Conservation (phyloP, 1,284 basidiomycete genomes). For the Tylopilus sp. region DNA sequence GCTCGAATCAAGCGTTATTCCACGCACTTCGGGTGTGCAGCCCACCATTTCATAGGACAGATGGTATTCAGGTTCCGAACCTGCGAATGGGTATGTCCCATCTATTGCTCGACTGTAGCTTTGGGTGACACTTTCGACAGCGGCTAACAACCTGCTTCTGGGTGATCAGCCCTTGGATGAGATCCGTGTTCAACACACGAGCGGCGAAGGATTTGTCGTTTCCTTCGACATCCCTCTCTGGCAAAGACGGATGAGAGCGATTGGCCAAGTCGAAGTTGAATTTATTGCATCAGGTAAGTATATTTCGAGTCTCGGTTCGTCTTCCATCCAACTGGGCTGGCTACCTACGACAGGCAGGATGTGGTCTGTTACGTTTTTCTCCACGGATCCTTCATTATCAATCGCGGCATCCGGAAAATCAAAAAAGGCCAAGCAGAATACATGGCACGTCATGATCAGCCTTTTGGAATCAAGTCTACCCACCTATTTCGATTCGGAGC, state of each 20-base stretch:
- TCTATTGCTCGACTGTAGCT: slow-evolving; percentile 34
- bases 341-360: slow-evolving; percentile 37
- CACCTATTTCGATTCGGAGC: slow-evolving; percentile 19
- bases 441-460: slow-evolving; percentile 53
- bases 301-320: not conserved
- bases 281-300: slow-evolving; percentile 54
- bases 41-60: slow-evolving; percentile 22
- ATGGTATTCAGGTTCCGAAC: slow-evolving; percentile 16
- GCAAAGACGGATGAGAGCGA: slow-evolving; percentile 62
- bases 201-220: slow-evolving; percentile 49
- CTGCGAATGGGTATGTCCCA: slow-evolving; percentile 14
- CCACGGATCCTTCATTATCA: slow-evolving; percentile 7
- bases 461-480: slow-evolving; percentile 32
- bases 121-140: slow-evolving; percentile 29
- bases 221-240: slow-evolving; percentile 56
- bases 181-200: slow-evolving; percentile 46
- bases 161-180: slow-evolving; percentile 50
- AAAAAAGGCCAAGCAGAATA: slow-evolving; percentile 27
- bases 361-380: slow-evolving; percentile 30
- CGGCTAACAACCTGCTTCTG: slow-evolving; percentile 53
- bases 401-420: slow-evolving; percentile 2
- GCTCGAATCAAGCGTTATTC: slow-evolving; percentile 59
- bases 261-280: slow-evolving; percentile 49
- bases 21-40: slow-evolving; percentile 46
- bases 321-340: not conserved